Evolutionary conservation across 306 rosid genomes (phyloP).

Genomic region (Ormosia semicastrata): DNA sequence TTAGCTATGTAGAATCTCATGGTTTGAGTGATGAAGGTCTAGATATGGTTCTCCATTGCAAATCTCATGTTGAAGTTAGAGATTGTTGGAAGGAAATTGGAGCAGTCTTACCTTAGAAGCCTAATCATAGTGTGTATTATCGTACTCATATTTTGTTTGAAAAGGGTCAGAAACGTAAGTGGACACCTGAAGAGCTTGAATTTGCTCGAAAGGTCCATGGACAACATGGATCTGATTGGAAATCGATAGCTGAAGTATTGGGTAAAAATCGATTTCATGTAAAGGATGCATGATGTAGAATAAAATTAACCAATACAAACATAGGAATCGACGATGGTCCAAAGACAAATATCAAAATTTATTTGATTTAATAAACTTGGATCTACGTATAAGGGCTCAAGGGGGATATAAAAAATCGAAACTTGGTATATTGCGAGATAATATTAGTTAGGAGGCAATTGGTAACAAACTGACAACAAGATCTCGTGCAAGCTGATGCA

Average conservation of each 20-base stretch:
- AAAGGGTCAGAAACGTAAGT: constrained; percentile 39
- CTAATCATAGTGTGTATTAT: constrained; percentile 10
- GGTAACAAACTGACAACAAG: too few relatives aligned
- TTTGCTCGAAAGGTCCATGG: constrained; percentile 29
- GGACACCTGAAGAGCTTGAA: constrained; percentile 64
- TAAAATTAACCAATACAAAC: constrained; percentile 35
- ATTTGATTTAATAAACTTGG: constrained; percentile 73
- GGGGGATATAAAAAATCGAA: constrained; percentile 43
- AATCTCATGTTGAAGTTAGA: constrained; percentile 18
- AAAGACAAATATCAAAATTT: constrained; percentile 79
- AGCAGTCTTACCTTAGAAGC: constrained; percentile 56
- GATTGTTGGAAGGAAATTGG: constrained; percentile 73
- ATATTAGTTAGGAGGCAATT: too few relatives aligned
- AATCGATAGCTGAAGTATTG: constrained; percentile 47
- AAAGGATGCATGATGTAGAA: constrained; percentile 74
- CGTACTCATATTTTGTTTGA: constrained; percentile 69
- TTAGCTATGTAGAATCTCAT: constrained; percentile 46
- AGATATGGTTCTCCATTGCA: constrained; percentile 48
- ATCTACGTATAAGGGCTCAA: constrained; percentile 53
- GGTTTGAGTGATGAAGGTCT: constrained; percentile 65
- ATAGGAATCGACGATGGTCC: constrained; percentile 55
- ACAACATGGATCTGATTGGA: constrained; percentile 71
- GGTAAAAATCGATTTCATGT: constrained; percentile 66
- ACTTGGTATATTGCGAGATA: constrained; percentile 72
- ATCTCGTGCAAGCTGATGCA: too few relatives aligned